A percentile compares a stretch with the other conserved stretches of the same genome.
Evolutionary conservation across 1,284 basidiomycete genomes (phyloP).

Genomic region (Somion occarium): DNA sequence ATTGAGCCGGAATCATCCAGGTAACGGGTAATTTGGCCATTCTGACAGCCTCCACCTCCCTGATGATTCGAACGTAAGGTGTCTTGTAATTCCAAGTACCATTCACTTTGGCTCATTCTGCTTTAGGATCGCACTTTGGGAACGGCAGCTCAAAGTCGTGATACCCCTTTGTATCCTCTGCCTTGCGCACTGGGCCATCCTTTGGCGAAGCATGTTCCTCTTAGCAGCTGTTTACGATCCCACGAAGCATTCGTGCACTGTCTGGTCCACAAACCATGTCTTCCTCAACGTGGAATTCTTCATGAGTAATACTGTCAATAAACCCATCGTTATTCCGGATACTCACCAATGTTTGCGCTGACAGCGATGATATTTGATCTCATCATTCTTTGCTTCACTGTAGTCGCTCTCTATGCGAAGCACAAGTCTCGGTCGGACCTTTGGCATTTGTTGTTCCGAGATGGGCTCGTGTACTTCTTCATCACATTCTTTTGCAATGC

Average conservation of each 20-base stretch:
- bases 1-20: constrained; percentile 28
- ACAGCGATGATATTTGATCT: constrained; percentile 67
- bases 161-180: constrained; percentile 48
- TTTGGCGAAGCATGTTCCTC: constrained; percentile 67
- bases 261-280: constrained; percentile 46
- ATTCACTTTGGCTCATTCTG: too few relatives aligned
- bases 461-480: constrained; percentile 65
- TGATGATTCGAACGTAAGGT: constrained; percentile 68
- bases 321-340: neutral
- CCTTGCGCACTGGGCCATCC: constrained; percentile 58
- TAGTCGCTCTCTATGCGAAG: constrained; percentile 43
- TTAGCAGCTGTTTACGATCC: constrained; percentile 51
- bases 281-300: constrained; percentile 63
- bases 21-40: constrained; percentile 63
- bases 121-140: constrained; percentile 63
- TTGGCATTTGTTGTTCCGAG: constrained; percentile 61
- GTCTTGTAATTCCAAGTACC: neutral
- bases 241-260: constrained; percentile 36
- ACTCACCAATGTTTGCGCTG: constrained; percentile 6
- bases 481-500: constrained; percentile 62
- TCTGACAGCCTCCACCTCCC: constrained; percentile 56
- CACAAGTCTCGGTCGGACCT: constrained; percentile 50
- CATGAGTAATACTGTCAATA: constrained; percentile 53
- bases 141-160: constrained; percentile 46
- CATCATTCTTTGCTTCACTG: constrained; percentile 50